Percentiles rank a stretch among this genome's conserved stretches.
These are phyloP conservation scores for Carex scoparia DNA, from an alignment of 176 grass and related monocot genomes.

Conservation along the genomic window DNA sequence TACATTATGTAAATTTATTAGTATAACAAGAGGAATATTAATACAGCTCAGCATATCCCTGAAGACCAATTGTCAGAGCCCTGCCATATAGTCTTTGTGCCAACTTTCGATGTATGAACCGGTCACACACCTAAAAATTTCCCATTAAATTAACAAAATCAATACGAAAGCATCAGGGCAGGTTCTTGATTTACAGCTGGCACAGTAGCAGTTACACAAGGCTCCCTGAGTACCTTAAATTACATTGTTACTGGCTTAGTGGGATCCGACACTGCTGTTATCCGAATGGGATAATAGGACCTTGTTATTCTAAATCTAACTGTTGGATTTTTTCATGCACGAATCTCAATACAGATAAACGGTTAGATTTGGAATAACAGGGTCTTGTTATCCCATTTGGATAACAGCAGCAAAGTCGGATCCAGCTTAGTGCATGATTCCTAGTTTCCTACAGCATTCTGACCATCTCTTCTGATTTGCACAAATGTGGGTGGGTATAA, in stretches of 20 bases:
- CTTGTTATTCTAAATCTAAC: too few relatives aligned
- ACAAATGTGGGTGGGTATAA: neutral
- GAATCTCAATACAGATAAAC: too few relatives aligned
- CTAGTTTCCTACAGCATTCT: neutral
- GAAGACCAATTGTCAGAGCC: constrained; percentile 91
- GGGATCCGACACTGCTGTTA: too few relatives aligned
- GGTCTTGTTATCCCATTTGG: too few relatives aligned
- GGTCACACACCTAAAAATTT: constrained; percentile 72
- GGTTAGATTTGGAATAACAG: too few relatives aligned
- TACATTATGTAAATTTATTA: constrained; percentile 19
- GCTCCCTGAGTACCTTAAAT: neutral
- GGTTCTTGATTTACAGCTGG: neutral
- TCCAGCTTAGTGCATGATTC: too few relatives aligned
- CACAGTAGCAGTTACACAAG: neutral
- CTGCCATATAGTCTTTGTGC: constrained; percentile 77
- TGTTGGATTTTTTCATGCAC: too few relatives aligned
- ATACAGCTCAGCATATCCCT: constrained; percentile 96
- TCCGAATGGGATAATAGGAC: too few relatives aligned
- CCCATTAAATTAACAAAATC: constrained; percentile 31
- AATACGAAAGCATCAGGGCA: neutral
- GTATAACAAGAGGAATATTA: constrained; percentile 27
- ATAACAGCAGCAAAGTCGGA: too few relatives aligned
- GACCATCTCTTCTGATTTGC: neutral
- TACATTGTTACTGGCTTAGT: constrained; percentile 2
- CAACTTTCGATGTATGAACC: constrained; percentile 92